phyloP scores from a whole-genome alignment of 1,284 basidiomycete genomes.

The Sporisorium reilianum region DNA sequence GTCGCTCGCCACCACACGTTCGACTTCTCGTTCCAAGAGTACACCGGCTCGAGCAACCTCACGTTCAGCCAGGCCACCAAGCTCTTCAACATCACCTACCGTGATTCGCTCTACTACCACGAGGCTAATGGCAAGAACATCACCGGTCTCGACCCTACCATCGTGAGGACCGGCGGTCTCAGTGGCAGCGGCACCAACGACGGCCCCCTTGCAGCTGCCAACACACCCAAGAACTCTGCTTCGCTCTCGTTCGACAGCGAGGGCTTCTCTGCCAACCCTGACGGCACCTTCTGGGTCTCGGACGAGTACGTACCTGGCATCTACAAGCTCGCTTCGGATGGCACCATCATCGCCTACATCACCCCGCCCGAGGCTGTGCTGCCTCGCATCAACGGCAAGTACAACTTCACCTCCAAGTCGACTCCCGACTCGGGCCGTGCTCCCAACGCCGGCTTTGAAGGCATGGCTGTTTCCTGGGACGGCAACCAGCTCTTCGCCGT shows the following conservation, averaged over 20 bases:
- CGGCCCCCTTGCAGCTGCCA: constrained; percentile 61
- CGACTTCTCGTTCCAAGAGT: constrained; percentile 74
- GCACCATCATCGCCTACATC: constrained; percentile 75
- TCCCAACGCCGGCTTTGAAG: constrained; percentile 76
- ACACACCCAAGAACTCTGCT: constrained; percentile 69
- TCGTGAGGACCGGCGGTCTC: constrained; percentile 71
- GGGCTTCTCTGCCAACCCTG: constrained; percentile 75
- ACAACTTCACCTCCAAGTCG: constrained; percentile 75
- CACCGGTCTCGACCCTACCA: constrained; percentile 76
- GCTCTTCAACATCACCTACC: constrained; percentile 74
- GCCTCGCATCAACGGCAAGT: constrained; percentile 71
- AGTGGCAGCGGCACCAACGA: constrained; percentile 37
- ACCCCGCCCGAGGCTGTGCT: constrained; percentile 76
- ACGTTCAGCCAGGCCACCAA: constrained; percentile 74
- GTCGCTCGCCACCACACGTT: constrained; percentile 75
- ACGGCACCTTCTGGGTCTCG: constrained; percentile 72
- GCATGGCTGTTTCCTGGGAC: constrained; percentile 74
- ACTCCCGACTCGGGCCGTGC: constrained; percentile 71
- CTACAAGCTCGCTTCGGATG: constrained; percentile 73
- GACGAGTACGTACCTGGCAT: constrained; percentile 81
- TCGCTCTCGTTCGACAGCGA: constrained; percentile 75
- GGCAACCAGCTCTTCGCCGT: constrained; percentile 75
- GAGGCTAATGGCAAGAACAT: constrained; percentile 72
- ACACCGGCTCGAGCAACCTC: constrained; percentile 73
- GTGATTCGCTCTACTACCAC: constrained; percentile 74